These are phyloP conservation scores for Lolium perenne DNA, from an alignment of 176 grass and related monocot species.

Conservation along the genomic window DNA sequence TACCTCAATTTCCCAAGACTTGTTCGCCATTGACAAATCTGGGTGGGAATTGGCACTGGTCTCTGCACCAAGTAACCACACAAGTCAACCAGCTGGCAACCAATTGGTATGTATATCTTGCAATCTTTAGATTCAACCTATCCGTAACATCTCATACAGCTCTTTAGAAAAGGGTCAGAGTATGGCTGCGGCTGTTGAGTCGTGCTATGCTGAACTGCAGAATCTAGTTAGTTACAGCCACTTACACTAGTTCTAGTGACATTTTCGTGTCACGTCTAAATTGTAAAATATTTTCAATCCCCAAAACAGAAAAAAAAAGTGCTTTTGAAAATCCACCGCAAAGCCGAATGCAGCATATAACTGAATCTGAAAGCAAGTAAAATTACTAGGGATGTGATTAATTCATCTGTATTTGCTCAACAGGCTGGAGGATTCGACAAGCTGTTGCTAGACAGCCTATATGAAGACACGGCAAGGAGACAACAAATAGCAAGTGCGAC, in stretches of 20 bases:
- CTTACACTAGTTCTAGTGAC: background rate
- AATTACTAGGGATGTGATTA: background rate
- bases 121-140: conserved; percentile 10
- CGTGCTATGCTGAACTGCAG: background rate
- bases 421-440: conserved; percentile 94
- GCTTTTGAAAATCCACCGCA: background rate
- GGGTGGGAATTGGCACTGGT: conserved; percentile 92
- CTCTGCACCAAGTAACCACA: conserved; percentile 75
- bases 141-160: conserved; percentile 1
- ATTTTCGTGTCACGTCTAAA: background rate
- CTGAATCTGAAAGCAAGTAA: conserved; percentile 2
- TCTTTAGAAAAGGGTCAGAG: background rate
- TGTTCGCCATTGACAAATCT: conserved; percentile 66
- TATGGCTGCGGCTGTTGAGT: background rate
- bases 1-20: conserved; percentile 53
- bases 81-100: conserved; percentile 56
- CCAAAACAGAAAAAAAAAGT: background rate
- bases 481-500: conserved; percentile 71
- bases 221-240: background rate
- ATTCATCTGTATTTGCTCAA: conserved; percentile 34
- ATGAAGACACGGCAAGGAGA: conserved; percentile 81
- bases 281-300: background rate
- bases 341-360: background rate
- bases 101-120: conserved; percentile 64
- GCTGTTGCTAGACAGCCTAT: conserved; percentile 89